A percentile compares a stretch with the other conserved stretches of the same genome.
phyloP scores from a whole-genome alignment of 2,329 filamentous ascomycete genomes.

The Aspergillus costaricaensis region DNA sequence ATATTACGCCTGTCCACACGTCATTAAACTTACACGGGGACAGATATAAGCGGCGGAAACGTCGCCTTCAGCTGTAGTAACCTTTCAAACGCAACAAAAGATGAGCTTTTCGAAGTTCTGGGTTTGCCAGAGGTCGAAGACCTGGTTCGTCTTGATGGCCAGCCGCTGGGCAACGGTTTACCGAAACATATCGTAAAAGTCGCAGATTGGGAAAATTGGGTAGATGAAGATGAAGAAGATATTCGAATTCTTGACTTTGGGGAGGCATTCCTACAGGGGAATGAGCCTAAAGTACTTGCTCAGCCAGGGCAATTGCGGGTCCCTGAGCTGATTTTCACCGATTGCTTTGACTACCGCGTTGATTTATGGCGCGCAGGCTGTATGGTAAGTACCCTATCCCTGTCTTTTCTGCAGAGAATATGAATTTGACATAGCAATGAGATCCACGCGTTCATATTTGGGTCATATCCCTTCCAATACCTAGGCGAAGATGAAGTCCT shows the following conservation, averaged over 20 bases:
- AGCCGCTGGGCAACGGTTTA: conserved; percentile 22
- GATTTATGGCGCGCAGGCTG: conserved; percentile 36
- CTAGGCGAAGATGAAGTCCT: conserved; percentile 19
- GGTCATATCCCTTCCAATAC: conserved; percentile 20
- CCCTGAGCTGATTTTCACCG: conserved; percentile 35
- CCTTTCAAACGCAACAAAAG: no score
- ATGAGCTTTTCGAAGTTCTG: no score
- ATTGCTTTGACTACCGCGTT: conserved; percentile 32
- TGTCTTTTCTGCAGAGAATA: no score
- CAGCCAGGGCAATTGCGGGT: conserved; percentile 29
- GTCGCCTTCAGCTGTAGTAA: no score
- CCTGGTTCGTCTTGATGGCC: conserved; percentile 23
- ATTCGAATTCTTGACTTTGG: conserved; percentile 28
- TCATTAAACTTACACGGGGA: no score
- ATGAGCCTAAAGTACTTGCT: conserved; percentile 24
- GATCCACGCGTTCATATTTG: conserved; percentile 28
- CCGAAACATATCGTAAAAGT: conserved; percentile 29
- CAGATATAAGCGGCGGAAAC: no score
- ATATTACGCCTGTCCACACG: no score
- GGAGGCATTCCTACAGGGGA: conserved; percentile 24
- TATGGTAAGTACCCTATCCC: conserved; percentile 17
- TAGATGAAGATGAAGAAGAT: conserved; percentile 31
- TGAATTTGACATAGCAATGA: neutral
- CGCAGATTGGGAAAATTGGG: conserved; percentile 26
- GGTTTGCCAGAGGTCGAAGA: no score